Evolutionary conservation across 176 grass and related monocot genomes (phyloP).

Genomic region (Pharus latifolius): DNA sequence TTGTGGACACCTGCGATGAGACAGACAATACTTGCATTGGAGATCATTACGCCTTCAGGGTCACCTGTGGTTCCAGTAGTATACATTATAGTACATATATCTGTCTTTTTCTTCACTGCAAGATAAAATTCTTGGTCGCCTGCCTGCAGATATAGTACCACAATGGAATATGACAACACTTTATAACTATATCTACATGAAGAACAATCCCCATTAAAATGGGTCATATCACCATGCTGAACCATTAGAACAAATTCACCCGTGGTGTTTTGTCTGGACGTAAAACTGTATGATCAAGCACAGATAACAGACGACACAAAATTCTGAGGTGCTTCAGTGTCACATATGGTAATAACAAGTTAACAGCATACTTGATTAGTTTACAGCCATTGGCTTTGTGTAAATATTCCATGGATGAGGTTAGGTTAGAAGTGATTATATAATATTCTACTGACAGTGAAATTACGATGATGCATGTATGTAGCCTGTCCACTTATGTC

Average conservation of each 20-base stretch:
- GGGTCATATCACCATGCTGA: conserved; percentile 1
- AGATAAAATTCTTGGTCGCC: conserved; percentile 58
- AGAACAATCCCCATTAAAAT: background rate
- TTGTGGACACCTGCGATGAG: conserved; percentile 58
- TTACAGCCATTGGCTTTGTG: conserved; percentile 1
- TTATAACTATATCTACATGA: background rate
- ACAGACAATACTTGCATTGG: conserved; percentile 63
- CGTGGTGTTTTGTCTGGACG: background rate
- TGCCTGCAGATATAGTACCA: conserved; percentile 33
- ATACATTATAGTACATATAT: conserved; percentile 91
- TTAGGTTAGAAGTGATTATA: background rate
- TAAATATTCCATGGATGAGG: background rate
- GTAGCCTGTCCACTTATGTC: background rate
- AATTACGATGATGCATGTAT: no score
- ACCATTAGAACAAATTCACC: background rate
- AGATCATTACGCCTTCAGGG: conserved; percentile 78
- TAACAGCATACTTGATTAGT: background rate
- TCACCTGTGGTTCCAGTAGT: conserved; percentile 91
- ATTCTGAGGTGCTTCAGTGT: background rate
- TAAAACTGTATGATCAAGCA: background rate
- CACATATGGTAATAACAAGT: background rate
- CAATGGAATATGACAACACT: background rate
- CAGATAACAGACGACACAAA: background rate
- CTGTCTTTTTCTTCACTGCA: conserved; percentile 49
- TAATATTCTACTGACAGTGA: background rate